Base-by-base conservation (phyloP, 495 filamentous ascomycete species). In the Podospora sp. region DNA sequence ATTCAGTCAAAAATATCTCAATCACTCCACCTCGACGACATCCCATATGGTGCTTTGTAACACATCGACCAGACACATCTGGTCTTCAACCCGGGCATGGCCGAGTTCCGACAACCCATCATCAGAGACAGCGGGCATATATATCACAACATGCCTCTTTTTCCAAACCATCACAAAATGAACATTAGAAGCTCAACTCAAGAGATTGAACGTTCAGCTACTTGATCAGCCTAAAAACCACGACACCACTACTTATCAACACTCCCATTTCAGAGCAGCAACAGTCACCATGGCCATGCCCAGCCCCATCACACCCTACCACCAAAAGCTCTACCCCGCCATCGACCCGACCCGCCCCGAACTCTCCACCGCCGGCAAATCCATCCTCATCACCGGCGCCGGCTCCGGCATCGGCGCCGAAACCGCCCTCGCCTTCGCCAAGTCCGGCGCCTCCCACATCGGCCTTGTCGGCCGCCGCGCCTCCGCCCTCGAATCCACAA, bases 301-400 rank as follows among this genome's bases (percentile, higher is more conserved):
- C 1, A 63, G 50, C 11, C 53, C 66, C 24, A 73, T 71, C 36
- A 24, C 60, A 18, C 69, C 56, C 12, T 71, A 69, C 64, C 84
- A 82, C 69, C 75, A 70, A 25, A 66, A 74, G 2, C 57, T 79
- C 11, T 86, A 86, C 67, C 56, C 77, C 11, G 70, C 75, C 50
- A 83, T 86, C 63, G 74, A 71, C 12, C 80, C 82, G 1, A 50
- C 71, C 3, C 73, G 75, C 0, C 73, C 79, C 0, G 77, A 82
- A 63, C 71, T 85, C n/a, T 77, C 73, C 27, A 68, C 74, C n/a
- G 65, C 67, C 2, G 78, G 78, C 11, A 84, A 82, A 65, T 77
- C 64, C n/a, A 73, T 85, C 14, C 69, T 85, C 56, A 75, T 86
- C 21, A 82, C 83, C 7, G 84, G 84, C n/a, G 83, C 72, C 60